phyloP scores from a whole-genome alignment of 78 protist species.

The Dictyostelium firmibasis region DNA sequence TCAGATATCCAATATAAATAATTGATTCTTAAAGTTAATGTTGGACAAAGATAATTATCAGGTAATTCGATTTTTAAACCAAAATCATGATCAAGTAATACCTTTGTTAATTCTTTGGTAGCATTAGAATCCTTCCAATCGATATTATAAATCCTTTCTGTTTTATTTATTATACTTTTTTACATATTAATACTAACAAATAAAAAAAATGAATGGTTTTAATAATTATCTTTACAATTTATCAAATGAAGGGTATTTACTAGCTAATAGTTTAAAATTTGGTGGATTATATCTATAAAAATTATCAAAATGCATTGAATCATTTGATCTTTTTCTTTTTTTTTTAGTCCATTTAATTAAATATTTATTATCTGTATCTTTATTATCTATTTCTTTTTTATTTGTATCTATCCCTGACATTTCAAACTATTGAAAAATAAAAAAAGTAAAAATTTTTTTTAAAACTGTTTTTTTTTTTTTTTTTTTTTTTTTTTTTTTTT shows the following conservation, averaged over 20 bases:
- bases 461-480: too few relatives aligned
- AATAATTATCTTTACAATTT: too few relatives aligned
- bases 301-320: slow-evolving; percentile 42
- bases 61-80: slow-evolving; percentile 23
- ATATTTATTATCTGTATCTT: neutral
- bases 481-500: too few relatives aligned
- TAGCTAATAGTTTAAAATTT: slow-evolving; percentile 47
- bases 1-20: slow-evolving; percentile 66
- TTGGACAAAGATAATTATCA: slow-evolving; percentile 52
- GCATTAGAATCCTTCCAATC: slow-evolving; percentile 73
- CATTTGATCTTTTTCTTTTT: slow-evolving; percentile 31
- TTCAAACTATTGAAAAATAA: neutral
- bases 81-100: slow-evolving; percentile 56
- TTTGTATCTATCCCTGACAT: neutral
- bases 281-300: slow-evolving; percentile 60
- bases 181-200: too few relatives aligned
- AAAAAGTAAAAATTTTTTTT: neutral
- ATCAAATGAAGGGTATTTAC: slow-evolving; percentile 53
- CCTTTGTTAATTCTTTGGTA: slow-evolving; percentile 40
- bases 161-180: slow-evolving; percentile 47
- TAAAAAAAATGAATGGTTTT: too few relatives aligned
- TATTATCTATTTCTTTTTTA: neutral
- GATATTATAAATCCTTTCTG: slow-evolving; percentile 69
- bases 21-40: slow-evolving; percentile 41
- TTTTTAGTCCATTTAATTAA: slow-evolving; percentile 12